These are phyloP conservation scores for Ophiostoma himal-ulmi DNA, from an alignment of 2,329 filamentous ascomycete genomes.

Conservation along the genomic window DNA sequence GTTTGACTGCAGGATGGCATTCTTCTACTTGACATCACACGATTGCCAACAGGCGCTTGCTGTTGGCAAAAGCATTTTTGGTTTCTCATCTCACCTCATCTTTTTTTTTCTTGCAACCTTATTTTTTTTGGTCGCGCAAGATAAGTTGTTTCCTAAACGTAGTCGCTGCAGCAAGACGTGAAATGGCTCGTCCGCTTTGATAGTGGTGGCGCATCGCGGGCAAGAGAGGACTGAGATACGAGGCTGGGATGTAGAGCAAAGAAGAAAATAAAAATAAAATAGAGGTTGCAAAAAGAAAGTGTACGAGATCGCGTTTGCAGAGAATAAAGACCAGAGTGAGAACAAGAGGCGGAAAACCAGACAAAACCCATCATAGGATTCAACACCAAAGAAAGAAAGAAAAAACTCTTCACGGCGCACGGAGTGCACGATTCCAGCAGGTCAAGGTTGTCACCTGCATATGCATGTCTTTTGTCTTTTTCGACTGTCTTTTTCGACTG, in stretches of 20 bases:
- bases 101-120: not conserved
- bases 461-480: conserved; percentile 8
- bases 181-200: conserved; percentile 3
- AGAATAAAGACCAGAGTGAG: not conserved
- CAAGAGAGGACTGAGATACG: not conserved
- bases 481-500: not conserved
- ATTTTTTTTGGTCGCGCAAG: not conserved
- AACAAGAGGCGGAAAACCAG: not conserved
- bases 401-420: conserved; percentile 1
- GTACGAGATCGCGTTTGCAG: not conserved
- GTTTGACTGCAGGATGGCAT: not conserved
- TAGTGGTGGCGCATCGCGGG: not conserved
- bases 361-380: not conserved
- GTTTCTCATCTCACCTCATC: not conserved
- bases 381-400: conserved; percentile 10
- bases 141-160: not conserved
- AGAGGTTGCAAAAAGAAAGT: not conserved
- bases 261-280: not conserved
- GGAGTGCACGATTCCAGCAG: conserved; percentile 11
- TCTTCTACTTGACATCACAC: conserved; percentile 5
- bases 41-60: conserved; percentile 3
- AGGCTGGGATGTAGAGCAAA: not conserved
- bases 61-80: not conserved
- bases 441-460: conserved; percentile 9
- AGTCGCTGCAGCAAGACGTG: not conserved